Conservation (phyloP, 2,329 filamentous ascomycete genomes). For the Torrubiella hemipterigena region DNA sequence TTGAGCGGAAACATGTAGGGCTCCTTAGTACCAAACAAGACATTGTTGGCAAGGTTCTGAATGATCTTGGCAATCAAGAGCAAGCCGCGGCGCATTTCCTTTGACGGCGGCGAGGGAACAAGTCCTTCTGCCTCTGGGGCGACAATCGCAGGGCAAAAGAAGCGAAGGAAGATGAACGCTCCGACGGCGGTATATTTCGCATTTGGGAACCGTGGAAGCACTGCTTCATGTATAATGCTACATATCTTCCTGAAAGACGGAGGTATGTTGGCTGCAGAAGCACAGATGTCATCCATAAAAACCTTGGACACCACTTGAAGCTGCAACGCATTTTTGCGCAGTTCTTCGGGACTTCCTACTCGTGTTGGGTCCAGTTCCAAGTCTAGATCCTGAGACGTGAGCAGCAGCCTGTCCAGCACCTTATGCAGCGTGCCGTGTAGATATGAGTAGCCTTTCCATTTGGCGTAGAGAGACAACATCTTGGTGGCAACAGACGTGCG, state of each 20-base stretch:
- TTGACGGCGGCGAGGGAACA: constrained; percentile 47
- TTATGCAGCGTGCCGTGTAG: constrained; percentile 53
- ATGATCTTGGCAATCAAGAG: constrained; percentile 60
- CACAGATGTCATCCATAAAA: constrained; percentile 60
- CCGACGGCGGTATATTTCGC: constrained; percentile 63
- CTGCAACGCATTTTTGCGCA: constrained; percentile 54
- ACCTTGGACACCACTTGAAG: constrained; percentile 57
- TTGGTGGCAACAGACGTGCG: constrained; percentile 61
- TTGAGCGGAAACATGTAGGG: constrained; percentile 63
- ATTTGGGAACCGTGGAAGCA: constrained; percentile 51
- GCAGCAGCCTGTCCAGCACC: constrained; percentile 52
- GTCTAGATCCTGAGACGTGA: constrained; percentile 55
- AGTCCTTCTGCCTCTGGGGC: constrained; percentile 56
- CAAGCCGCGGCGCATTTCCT: constrained; percentile 56
- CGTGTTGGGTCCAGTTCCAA: constrained; percentile 55
- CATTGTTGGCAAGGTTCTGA: constrained; percentile 61
- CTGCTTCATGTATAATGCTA: constrained; percentile 53
- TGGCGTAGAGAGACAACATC: constrained; percentile 59
- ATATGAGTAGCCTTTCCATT: constrained; percentile 57
- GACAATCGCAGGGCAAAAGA: constrained; percentile 63
- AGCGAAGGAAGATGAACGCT: constrained; percentile 59
- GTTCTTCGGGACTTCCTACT: constrained; percentile 46
- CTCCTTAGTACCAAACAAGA: constrained; percentile 60
- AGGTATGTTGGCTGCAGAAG: constrained; percentile 49
- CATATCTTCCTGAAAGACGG: constrained; percentile 55